phyloP scores from a whole-genome alignment of 495 filamentous ascomycete species.

The Xylaria palmicola region DNA sequence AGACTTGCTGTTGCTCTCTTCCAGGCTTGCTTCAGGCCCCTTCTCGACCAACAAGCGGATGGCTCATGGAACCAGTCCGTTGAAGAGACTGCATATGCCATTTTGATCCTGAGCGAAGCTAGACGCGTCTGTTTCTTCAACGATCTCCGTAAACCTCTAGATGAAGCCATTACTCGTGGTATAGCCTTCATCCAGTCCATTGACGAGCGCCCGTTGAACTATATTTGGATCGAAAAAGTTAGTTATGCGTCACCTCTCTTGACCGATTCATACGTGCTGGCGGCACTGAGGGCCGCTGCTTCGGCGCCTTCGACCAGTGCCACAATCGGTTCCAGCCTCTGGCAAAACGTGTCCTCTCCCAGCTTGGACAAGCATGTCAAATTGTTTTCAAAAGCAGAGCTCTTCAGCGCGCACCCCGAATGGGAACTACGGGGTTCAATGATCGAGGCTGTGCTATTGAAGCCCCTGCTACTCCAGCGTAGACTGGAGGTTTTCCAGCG shows the following conservation, averaged over 20 bases:
- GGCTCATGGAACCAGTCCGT: constrained; percentile 33
- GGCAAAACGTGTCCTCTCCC: neutral
- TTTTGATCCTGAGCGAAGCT: constrained; percentile 22
- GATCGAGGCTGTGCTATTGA: constrained; percentile 27
- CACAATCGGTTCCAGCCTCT: constrained; percentile 15
- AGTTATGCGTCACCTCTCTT: constrained; percentile 37
- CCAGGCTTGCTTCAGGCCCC: constrained; percentile 17
- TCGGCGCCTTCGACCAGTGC: neutral
- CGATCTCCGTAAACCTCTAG: constrained; percentile 16
- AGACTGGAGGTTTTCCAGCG: constrained; percentile 31
- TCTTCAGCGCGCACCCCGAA: constrained; percentile 20
- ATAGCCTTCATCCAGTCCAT: constrained; percentile 15
- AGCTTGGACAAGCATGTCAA: constrained; percentile 17
- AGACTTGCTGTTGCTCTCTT: constrained; percentile 20
- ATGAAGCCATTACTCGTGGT: constrained; percentile 19
- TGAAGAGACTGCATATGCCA: constrained; percentile 30
- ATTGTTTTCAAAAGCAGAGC: constrained; percentile 25
- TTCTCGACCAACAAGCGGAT: constrained; percentile 23
- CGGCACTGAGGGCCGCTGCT: constrained; percentile 26
- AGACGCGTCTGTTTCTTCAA: constrained; percentile 13
- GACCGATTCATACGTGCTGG: constrained; percentile 33
- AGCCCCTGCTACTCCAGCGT: constrained; percentile 17
- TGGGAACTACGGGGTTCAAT: constrained; percentile 30
- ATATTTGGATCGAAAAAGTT: constrained; percentile 48
- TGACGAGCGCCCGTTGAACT: constrained; percentile 12